These are phyloP conservation scores for Choricystis sp. DNA, from an alignment of 139 green algal species.

Conservation along the genomic window DNA sequence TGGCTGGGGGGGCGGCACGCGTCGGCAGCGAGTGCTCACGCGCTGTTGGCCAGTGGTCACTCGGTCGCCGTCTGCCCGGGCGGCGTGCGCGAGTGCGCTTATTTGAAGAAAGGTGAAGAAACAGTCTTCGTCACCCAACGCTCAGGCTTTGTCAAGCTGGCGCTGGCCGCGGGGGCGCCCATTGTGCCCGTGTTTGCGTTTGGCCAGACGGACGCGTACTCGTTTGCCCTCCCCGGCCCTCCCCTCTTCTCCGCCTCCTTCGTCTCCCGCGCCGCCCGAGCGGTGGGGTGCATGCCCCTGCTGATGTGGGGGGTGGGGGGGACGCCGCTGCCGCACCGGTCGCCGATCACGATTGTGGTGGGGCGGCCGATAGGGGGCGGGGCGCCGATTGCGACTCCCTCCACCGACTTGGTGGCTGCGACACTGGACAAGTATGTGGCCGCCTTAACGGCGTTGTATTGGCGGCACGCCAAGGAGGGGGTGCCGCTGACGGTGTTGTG, in stretches of 20 bases:
- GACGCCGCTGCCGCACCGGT: neutral
- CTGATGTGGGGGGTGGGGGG: neutral
- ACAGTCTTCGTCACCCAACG: constrained; percentile 41
- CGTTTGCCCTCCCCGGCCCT: constrained; percentile 5
- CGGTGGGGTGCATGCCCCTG: neutral
- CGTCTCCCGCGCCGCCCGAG: no score
- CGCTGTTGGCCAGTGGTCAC: constrained; percentile 8
- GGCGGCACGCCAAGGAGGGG: neutral
- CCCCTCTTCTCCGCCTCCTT: neutral
- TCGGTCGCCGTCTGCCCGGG: constrained; percentile 27
- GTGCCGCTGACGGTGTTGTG: neutral
- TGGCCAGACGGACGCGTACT: constrained; percentile 60
- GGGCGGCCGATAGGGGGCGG: neutral
- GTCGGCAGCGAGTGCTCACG: neutral
- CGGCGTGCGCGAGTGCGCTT: constrained; percentile 46
- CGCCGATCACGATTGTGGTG: neutral
- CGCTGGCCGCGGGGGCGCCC: constrained; percentile 36
- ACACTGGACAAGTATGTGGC: neutral
- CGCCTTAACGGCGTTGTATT: neutral
- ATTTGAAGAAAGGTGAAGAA: constrained; percentile 48
- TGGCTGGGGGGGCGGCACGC: constrained; percentile 16
- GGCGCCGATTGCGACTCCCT: neutral
- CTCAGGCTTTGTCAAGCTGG: constrained; percentile 58
- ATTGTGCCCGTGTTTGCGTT: constrained; percentile 77
- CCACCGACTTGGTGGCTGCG: neutral